Evolutionary conservation across 306 rosid species (phyloP).

Genomic region (Vachellia collinsii): DNA sequence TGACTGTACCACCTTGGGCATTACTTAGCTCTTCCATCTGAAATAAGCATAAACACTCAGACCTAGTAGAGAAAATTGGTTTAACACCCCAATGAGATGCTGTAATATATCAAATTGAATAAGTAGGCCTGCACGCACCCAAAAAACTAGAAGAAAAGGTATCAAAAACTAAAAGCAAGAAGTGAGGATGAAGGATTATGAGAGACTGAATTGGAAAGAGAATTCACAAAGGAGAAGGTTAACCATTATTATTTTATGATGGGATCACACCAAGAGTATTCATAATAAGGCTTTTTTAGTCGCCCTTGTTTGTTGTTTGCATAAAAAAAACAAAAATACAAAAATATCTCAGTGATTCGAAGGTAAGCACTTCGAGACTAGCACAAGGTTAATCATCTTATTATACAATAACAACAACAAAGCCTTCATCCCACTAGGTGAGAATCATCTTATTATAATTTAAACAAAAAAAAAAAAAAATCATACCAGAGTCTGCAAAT

Average conservation of each 20-base stretch:
- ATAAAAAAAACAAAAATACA: not conserved
- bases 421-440: too few species aligned
- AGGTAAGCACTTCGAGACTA: constrained; percentile 4
- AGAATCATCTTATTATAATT: not conserved
- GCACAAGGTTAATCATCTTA: not conserved
- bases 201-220: constrained; percentile 13
- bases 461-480: not conserved
- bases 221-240: not conserved
- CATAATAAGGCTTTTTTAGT: not conserved
- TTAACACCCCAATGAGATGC: not conserved
- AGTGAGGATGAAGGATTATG: constrained; percentile 2
- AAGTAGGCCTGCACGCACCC: constrained; percentile 11
- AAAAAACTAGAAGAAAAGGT: constrained; percentile 26
- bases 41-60: constrained; percentile 34
- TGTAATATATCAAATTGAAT: constrained; percentile 25
- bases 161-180: constrained; percentile 14
- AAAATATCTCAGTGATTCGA: not conserved
- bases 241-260: constrained; percentile 15
- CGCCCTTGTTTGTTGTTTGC: constrained; percentile 15
- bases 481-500: constrained; percentile 71
- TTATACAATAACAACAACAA: too few species aligned
- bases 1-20: constrained; percentile 29
- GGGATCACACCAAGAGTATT: constrained; percentile 4
- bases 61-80: constrained; percentile 15
- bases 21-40: constrained; percentile 74